These are phyloP conservation scores for Suillus subaureus DNA, from an alignment of 768 basidiomycete genomes.

Conservation along the genomic window DNA sequence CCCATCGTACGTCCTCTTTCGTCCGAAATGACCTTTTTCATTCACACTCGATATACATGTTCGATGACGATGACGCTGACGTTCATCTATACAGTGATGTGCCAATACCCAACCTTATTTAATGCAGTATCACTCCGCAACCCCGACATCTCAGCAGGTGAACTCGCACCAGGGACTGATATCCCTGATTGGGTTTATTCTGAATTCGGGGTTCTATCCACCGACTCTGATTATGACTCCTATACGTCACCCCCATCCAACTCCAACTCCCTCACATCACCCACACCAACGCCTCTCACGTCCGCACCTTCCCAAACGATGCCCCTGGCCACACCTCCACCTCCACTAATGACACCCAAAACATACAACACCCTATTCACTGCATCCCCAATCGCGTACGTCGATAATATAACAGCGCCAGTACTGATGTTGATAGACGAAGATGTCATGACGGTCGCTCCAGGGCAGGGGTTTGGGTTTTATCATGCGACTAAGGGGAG, in stretches of 20 bases:
- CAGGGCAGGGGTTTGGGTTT: not conserved
- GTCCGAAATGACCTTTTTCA: not conserved
- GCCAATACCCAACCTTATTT: slow-evolving; percentile 63
- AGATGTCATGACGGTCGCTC: not conserved
- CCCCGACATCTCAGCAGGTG: slow-evolving; percentile 66
- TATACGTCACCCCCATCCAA: not conserved
- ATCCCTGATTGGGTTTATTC: slow-evolving; percentile 68
- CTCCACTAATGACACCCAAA: slow-evolving; percentile 45
- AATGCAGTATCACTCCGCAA: slow-evolving; percentile 66
- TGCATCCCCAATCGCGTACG: slow-evolving; percentile 58
- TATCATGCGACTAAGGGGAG: not conserved
- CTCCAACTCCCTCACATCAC: not conserved
- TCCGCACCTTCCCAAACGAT: too few species aligned
- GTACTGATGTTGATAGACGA: slow-evolving; percentile 43
- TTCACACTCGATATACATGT: not conserved
- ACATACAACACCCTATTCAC: slow-evolving; percentile 45
- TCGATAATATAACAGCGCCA: slow-evolving; percentile 50
- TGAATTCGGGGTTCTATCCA: slow-evolving; percentile 42
- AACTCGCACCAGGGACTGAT: slow-evolving; percentile 52
- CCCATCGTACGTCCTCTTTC: slow-evolving; percentile 41
- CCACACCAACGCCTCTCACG: not conserved
- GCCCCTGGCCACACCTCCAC: too few species aligned
- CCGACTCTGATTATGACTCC: not conserved
- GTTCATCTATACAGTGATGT: slow-evolving; percentile 48
- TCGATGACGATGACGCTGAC: not conserved